Evolutionary conservation across 495 filamentous ascomycete species (phyloP), one percentile per base, ranked within the genome.

Genomic region (Hypoxylon trugodes): DNA sequence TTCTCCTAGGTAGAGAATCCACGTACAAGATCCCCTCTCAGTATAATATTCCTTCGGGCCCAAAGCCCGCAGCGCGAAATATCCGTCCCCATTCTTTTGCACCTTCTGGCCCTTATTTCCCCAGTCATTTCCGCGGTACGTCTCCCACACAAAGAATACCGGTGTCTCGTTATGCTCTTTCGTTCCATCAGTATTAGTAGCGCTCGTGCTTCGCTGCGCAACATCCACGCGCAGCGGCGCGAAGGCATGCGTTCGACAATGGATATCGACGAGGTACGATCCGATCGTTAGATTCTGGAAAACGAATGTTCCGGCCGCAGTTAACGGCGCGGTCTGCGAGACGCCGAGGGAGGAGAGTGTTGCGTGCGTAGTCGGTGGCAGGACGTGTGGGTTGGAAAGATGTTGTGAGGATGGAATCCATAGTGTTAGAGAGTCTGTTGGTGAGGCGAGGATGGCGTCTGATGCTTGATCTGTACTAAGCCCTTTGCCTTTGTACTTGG

Each of bases 61-160:
- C 47, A 87, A 10, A 15, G 84, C 81, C 73, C 80, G 83, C 8
- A 87, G 83, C 45, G 91, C 87, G 33, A 94, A 79, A 9, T 63
- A 68, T 18, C 59, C 69, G 8, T 54, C 45, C 0, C 37, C 61
- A 54, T 65, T 35, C 41, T 77, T 76, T 64, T 68, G 77, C 61
- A 86, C 82, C 66, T 78, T 79, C 65, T 85, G 83, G 10, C 94
- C 90, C 56, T 87, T 89, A 73, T 96, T 94, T 22, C 82, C 86
- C 91, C 92, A 92, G 59, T 93, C 86, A 68, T 95, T 93, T 6
- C 92, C 90, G n/a, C 90, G 77, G 72, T 89, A 96, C 19, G 92
- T 96, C 77, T 92, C 88, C 89, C 90, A 93, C 25, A 87, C 85
- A n/a, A 84, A 64, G n/a, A n/a, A n/a, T 3, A 89, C 84, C 16